phyloP scores from a whole-genome alignment of 2,329 filamentous ascomycete species.

The Gliomastix tumulicola region DNA sequence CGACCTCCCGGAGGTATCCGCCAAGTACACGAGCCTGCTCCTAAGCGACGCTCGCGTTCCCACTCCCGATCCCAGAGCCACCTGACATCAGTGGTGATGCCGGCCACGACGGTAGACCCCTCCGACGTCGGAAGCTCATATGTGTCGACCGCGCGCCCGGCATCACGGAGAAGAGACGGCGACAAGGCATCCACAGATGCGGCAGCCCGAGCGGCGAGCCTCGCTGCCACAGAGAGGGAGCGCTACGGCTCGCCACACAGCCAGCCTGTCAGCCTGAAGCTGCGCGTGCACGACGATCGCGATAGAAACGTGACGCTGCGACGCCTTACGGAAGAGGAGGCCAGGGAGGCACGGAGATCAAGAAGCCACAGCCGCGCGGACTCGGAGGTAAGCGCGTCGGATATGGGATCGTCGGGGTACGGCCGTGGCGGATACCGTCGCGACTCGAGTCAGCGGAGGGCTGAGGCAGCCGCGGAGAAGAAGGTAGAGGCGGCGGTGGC shows the following conservation, averaged over 20 bases:
- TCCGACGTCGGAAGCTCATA: slow-evolving; percentile 20
- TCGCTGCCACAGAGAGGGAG: slow-evolving; percentile 36
- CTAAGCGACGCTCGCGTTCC: slow-evolving; percentile 21
- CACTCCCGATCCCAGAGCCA: slow-evolving; percentile 32
- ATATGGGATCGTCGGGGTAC: slow-evolving; percentile 41
- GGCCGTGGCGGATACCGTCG: slow-evolving; percentile 44
- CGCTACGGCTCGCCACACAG: slow-evolving; percentile 32
- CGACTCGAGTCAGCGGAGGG: slow-evolving; percentile 38
- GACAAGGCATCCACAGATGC: slow-evolving; percentile 40
- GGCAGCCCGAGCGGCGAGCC: slow-evolving; percentile 35
- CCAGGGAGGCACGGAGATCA: slow-evolving; percentile 31
- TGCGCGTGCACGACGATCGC: slow-evolving; percentile 53
- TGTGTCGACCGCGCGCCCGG: slow-evolving; percentile 25
- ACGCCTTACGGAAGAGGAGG: slow-evolving; percentile 54
- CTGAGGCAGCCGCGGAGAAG: slow-evolving; percentile 39
- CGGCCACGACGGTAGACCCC: slow-evolving; percentile 45
- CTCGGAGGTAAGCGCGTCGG: slow-evolving; percentile 50
- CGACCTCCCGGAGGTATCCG: slow-evolving; percentile 10
- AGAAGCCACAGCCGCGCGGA: slow-evolving; percentile 36
- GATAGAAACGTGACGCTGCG: slow-evolving; percentile 56
- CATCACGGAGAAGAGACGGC: slow-evolving; percentile 33
- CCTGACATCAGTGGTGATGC: slow-evolving; percentile 38
- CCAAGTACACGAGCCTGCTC: too few species aligned
- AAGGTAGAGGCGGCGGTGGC: slow-evolving; percentile 25
- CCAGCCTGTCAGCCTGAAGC: slow-evolving; percentile 48